These are phyloP conservation scores for Aspergillus avenaceus DNA, from an alignment of 495 filamentous ascomycete genomes.

Conservation along the genomic window DNA sequence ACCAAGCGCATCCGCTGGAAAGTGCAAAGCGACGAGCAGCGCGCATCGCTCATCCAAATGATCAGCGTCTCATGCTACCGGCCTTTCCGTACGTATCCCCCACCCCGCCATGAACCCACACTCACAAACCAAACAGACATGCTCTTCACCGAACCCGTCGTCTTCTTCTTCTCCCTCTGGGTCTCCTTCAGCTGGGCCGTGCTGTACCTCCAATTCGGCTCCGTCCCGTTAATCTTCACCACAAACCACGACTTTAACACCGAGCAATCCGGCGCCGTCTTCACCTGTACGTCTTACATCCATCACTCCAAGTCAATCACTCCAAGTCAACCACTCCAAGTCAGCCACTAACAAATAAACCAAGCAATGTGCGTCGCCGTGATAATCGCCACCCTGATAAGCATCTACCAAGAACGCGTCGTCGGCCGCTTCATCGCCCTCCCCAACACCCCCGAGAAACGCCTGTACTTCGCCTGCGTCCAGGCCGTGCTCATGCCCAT, in stretches of 20 bases:
- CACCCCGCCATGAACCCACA: constrained; percentile 1
- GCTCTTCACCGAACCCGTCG: constrained; percentile 84
- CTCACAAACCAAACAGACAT: constrained; percentile 54
- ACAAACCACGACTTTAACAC: constrained; percentile 66
- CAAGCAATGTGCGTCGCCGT: constrained; percentile 67
- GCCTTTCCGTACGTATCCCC: constrained; percentile 58
- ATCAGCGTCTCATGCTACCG: constrained; percentile 69
- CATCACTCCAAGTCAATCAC: not conserved
- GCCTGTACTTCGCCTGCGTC: constrained; percentile 80
- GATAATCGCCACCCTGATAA: constrained; percentile 65
- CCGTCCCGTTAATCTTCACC: constrained; percentile 73
- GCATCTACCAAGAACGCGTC: constrained; percentile 66
- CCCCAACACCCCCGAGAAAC: constrained; percentile 62
- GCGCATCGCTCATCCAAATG: constrained; percentile 64
- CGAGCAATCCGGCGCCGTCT: constrained; percentile 67
- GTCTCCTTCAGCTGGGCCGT: constrained; percentile 86
- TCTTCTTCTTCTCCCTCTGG: constrained; percentile 95
- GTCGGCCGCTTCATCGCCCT: constrained; percentile 37
- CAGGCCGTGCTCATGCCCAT: constrained; percentile 65
- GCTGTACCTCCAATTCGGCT: constrained; percentile 78
- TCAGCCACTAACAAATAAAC: not conserved
- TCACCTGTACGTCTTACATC: constrained; percentile 42
- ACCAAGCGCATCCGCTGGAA: constrained; percentile 74
- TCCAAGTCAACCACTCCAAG: not conserved
- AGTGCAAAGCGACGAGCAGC: constrained; percentile 78